Percentiles rank a stretch among this genome's conserved stretches.
phyloP scores from a whole-genome alignment of 2,329 filamentous ascomycete species.

The Paraphoma sp. region DNA sequence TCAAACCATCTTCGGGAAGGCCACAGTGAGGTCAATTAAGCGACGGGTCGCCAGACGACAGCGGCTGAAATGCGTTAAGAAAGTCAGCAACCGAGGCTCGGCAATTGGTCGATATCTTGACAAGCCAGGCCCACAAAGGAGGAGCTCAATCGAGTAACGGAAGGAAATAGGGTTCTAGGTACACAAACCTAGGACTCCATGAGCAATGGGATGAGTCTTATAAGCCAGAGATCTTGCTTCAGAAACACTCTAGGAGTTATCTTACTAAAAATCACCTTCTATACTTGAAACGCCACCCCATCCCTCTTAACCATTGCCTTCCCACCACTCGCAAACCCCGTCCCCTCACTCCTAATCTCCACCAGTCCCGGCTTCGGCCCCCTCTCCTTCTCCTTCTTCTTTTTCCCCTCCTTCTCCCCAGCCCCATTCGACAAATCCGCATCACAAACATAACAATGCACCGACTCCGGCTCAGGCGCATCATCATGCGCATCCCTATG shows the following conservation, averaged over 20 bases:
- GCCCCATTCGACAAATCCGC: conserved; percentile 66
- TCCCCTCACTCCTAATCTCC: conserved; percentile 83
- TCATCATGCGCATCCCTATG: conserved; percentile 62
- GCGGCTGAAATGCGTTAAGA: no score
- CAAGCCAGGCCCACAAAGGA: no score
- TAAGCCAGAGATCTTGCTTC: no score
- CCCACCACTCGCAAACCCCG: conserved; percentile 90
- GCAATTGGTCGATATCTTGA: no score
- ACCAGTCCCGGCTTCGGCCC: conserved; percentile 75
- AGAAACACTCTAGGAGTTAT: not conserved
- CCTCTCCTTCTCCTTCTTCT: conserved; percentile 64
- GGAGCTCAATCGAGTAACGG: no score
- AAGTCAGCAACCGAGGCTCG: no score
- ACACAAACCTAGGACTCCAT: no score
- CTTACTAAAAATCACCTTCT: not conserved
- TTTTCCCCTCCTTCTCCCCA: conserved; percentile 47
- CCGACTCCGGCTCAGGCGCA: conserved; percentile 58
- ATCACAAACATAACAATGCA: conserved; percentile 88
- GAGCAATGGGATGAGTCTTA: no score
- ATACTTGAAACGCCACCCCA: conserved; percentile 76
- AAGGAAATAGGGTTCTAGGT: no score
- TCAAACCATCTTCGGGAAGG: no score
- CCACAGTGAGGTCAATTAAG: no score
- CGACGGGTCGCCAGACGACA: no score
- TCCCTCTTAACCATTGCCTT: conserved; percentile 79